Conservation (phyloP, 2,329 filamentous ascomycete genomes). For the Teratosphaeria nubilosa region DNA sequence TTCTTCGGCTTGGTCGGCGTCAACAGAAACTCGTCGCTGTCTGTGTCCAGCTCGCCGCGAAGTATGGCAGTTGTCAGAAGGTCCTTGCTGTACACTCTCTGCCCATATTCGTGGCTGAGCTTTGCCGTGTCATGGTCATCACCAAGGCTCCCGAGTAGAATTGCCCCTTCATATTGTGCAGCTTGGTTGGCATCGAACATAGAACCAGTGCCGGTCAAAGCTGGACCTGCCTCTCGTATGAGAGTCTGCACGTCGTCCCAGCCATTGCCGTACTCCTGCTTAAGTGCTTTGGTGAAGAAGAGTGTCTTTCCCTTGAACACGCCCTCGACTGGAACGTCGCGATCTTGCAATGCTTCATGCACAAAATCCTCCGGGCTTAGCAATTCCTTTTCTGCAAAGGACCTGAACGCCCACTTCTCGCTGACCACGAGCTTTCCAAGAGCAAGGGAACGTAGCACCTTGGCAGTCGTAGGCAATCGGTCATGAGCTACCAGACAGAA, state of each 20-base stretch:
- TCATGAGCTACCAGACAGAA: slow-evolving; percentile 29
- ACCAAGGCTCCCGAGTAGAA: slow-evolving; percentile 30
- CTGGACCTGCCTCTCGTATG: slow-evolving; percentile 29
- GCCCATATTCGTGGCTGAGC: slow-evolving; percentile 25
- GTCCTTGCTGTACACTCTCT: slow-evolving; percentile 31
- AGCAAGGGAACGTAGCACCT: slow-evolving; percentile 35
- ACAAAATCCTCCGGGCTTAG: slow-evolving; percentile 28
- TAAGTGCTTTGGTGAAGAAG: slow-evolving; percentile 37
- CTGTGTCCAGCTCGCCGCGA: slow-evolving; percentile 30
- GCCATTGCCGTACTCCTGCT: slow-evolving; percentile 24
- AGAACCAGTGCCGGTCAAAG: slow-evolving; percentile 15
- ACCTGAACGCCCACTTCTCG: slow-evolving; percentile 37
- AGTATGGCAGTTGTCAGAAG: slow-evolving; percentile 35
- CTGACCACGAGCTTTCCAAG: slow-evolving; percentile 36
- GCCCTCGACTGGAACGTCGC: slow-evolving; percentile 25
- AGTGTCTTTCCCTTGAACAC: slow-evolving; percentile 43
- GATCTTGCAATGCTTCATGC: slow-evolving; percentile 11
- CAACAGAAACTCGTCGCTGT: slow-evolving; percentile 29
- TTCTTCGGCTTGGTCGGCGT: not conserved
- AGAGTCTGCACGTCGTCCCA: slow-evolving; percentile 33
- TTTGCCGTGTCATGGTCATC: slow-evolving; percentile 26
- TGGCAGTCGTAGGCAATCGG: slow-evolving; percentile 33
- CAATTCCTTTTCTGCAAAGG: slow-evolving; percentile 25
- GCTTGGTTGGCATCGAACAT: slow-evolving; percentile 14
- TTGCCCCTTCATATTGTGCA: slow-evolving; percentile 15